Base-by-base conservation (phyloP, 805 yeast species). In the Trichomonascus vanleenenianus region DNA sequence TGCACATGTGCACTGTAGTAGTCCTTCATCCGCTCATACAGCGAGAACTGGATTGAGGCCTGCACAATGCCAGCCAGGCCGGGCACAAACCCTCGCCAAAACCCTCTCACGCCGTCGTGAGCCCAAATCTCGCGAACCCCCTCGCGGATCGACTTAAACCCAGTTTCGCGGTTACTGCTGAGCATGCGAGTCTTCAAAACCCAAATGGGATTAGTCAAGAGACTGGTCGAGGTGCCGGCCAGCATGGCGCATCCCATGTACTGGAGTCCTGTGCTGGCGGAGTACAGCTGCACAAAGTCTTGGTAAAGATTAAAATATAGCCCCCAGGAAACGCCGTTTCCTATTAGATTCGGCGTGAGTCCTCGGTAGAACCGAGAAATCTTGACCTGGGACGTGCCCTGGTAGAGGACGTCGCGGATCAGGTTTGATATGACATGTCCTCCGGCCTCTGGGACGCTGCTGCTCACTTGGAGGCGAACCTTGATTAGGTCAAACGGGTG, bases 191-290 rank as follows among this genome's bases (percentile, higher is more conserved):
- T 93, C 63, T 93, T 93, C 15, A 93, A 62, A 1, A 93, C 96
- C 98, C 98, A 91, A 9, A 91, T 75, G 1, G 98, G 98, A 59
- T 88, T 93, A 1, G 98, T 89, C 12, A 85, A 36, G 0, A 86
- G 45, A 1, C 94, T 75, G 0, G 96, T 86, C 3, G 79, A 56
- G 35, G 79, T 57, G 0, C 98, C 98, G 0, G 97, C 88, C 1
- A 72, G 51, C 40, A 79, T 73, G 2, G 88, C 84, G 40, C 82
- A 65, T 2, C 65, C 44, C 25, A 82, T 55, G 61, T 78, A 78
- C 6, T 43, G 45, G 39, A 44, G 52, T 38, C 46, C 47, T 44
- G 27, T 35, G 40, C 47, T 50, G 40, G 44, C 45, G 85, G 85
- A 51, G 16, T n/a, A 34, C 3, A 6, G 19, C 11, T 37, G 15